A percentile compares a stretch with the other conserved stretches of the same genome.
These are phyloP conservation scores for Dittrichia graveolens DNA, from an alignment of 129 eudicot species.

Conservation along the genomic window DNA sequence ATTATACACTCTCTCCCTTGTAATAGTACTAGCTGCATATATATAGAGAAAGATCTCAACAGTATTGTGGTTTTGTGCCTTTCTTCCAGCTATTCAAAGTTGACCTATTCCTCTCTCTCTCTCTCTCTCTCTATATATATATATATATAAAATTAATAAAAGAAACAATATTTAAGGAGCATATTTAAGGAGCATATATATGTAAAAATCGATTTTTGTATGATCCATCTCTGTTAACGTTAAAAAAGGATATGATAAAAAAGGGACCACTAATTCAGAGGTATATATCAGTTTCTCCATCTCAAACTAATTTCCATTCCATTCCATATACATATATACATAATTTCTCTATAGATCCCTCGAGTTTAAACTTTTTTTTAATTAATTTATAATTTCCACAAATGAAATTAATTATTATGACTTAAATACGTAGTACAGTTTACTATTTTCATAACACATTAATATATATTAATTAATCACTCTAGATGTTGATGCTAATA, in stretches of 20 bases:
- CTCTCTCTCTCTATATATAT: conserved; percentile 19
- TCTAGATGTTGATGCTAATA: conserved; percentile 6
- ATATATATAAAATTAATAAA: background rate
- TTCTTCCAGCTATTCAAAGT: conserved; percentile 52
- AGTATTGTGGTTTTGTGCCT: conserved; percentile 44
- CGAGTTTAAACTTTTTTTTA: conserved; percentile 10
- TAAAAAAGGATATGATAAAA: conserved; percentile 38
- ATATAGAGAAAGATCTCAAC: conserved; percentile 49
- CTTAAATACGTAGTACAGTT: too few species aligned
- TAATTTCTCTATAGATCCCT: conserved; percentile 23
- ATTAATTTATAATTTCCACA: background rate
- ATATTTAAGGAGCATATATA: conserved; percentile 42
- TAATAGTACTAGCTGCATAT: conserved; percentile 33
- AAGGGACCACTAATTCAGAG: conserved; percentile 43
- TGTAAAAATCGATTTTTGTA: conserved; percentile 39
- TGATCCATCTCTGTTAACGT: conserved; percentile 40
- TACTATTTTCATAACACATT: background rate
- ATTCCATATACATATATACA: too few species aligned
- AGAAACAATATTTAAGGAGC: conserved; percentile 33
- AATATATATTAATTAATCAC: too few species aligned
- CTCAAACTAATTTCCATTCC: conserved; percentile 34
- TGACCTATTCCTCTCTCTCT: conserved; percentile 43
- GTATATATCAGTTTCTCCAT: conserved; percentile 35
- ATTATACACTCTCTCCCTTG: conserved; percentile 17
- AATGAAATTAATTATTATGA: conserved; percentile 18